A percentile compares a stretch with the other conserved stretches of the same genome.
Conservation (phyloP, 2,329 filamentous ascomycete species). For the Claviceps humidiphila region DNA sequence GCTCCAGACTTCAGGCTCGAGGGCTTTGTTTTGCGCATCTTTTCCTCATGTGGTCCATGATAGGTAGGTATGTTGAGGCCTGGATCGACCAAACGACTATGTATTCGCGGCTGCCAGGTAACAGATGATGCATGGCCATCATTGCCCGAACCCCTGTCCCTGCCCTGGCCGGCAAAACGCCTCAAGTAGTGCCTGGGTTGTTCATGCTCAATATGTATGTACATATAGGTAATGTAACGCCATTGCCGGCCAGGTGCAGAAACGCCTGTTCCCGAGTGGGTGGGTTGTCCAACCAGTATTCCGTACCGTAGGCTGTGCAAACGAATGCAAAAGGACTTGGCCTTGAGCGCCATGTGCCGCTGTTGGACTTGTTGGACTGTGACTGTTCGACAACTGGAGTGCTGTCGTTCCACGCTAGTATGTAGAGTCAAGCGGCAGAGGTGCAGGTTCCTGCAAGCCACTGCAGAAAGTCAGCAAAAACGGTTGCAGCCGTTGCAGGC, state of each 20-base stretch:
- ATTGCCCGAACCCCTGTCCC: not conserved
- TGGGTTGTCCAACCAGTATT: slow-evolving; percentile 6
- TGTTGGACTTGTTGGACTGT: slow-evolving; percentile 1
- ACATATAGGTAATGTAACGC: too few species aligned
- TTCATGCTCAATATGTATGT: not conserved
- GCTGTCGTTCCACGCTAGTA: too few species aligned
- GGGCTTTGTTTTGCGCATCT: too few species aligned
- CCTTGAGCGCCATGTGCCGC: slow-evolving; percentile 1
- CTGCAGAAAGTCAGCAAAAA: not conserved
- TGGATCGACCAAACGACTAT: not conserved
- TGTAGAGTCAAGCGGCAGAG: too few species aligned
- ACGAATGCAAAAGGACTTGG: slow-evolving; percentile 12
- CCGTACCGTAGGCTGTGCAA: slow-evolving; percentile 7
- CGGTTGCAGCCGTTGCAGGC: not conserved
- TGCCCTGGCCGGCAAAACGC: not conserved
- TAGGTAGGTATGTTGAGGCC: not conserved
- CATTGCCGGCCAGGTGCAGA: not conserved
- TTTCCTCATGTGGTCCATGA: too few species aligned
- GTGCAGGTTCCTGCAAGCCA: too few species aligned
- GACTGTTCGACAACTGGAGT: too few species aligned
- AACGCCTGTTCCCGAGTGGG: slow-evolving; percentile 5
- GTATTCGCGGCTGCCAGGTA: too few species aligned
- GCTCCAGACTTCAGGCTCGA: too few species aligned
- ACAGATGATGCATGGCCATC: not conserved
- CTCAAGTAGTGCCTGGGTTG: not conserved